Percentiles rank a stretch among this genome's conserved stretches.
Evolutionary conservation across 2,329 filamentous ascomycete genomes (phyloP).

Genomic region (Venturia nashicola): DNA sequence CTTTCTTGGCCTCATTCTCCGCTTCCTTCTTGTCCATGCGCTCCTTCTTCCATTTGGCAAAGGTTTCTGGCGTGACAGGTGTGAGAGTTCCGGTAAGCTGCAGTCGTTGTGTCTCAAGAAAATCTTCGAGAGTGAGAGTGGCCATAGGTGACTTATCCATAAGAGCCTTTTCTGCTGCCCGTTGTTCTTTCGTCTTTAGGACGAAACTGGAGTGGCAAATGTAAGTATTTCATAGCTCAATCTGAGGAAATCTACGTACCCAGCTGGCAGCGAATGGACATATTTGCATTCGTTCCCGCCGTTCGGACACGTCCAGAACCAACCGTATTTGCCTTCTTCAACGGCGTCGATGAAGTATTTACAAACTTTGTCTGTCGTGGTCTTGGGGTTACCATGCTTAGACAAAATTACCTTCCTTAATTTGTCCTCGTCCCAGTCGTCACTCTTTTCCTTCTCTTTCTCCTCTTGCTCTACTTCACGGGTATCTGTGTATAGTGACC

Average conservation of each 20-base stretch:
- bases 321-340: slow-evolving; percentile 96
- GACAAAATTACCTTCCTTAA: slow-evolving; percentile 78
- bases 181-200: slow-evolving; percentile 94
- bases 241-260: slow-evolving; percentile 45
- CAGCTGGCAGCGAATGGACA: slow-evolving; percentile 85
- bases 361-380: slow-evolving; percentile 96
- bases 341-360: slow-evolving; percentile 97
- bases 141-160: slow-evolving; percentile 92
- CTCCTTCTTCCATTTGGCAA: slow-evolving; percentile 95
- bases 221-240: neutral
- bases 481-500: slow-evolving; percentile 76
- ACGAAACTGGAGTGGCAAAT: slow-evolving; percentile 54
- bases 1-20: slow-evolving; percentile 76
- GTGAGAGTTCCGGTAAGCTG: slow-evolving; percentile 87
- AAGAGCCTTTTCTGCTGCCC: slow-evolving; percentile 86
- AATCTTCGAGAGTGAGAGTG: slow-evolving; percentile 92
- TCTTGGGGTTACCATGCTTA: slow-evolving; percentile 95
- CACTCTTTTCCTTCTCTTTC: slow-evolving; percentile 86
- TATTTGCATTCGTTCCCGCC: slow-evolving; percentile 98
- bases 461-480: slow-evolving; percentile 58
- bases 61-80: slow-evolving; percentile 83
- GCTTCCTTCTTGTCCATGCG: slow-evolving; percentile 91
- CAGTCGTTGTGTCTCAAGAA: slow-evolving; percentile 89
- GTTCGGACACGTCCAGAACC: slow-evolving; percentile 98
- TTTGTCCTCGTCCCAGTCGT: slow-evolving; percentile 97